These are phyloP conservation scores for Pythium dissimile DNA, from an alignment of 352 stramenopile genomes.

Conservation along the genomic window DNA sequence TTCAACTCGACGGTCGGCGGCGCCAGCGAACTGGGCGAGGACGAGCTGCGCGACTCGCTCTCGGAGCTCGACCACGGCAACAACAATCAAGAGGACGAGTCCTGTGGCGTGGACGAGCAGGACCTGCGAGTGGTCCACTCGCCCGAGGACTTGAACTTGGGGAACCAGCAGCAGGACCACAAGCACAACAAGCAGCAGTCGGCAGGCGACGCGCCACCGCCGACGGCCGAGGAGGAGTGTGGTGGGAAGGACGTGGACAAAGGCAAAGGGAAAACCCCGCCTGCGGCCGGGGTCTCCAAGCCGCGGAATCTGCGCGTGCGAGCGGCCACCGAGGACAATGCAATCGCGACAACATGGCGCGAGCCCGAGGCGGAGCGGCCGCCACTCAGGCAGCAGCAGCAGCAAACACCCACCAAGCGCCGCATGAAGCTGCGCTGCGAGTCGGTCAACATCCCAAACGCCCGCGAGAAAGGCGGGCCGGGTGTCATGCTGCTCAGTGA, in stretches of 20 bases:
- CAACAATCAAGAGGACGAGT: constrained; percentile 1
- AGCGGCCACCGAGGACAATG: constrained; percentile 21
- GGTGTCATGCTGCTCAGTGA: constrained; percentile 66
- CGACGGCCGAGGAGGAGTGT: too few relatives aligned
- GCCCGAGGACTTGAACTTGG: constrained; percentile 9
- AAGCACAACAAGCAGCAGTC: background rate
- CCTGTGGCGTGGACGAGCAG: constrained; percentile 3
- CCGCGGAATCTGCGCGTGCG: constrained; percentile 15
- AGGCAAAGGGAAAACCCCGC: too few relatives aligned
- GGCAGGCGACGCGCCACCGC: background rate
- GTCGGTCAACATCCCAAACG: constrained; percentile 23
- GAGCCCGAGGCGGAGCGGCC: constrained; percentile 15
- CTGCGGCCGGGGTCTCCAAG: too few relatives aligned
- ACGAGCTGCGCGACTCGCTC: constrained; percentile 13
- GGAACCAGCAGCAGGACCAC: background rate
- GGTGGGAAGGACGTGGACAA: too few relatives aligned
- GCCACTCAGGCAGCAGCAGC: background rate
- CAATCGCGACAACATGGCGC: constrained; percentile 17
- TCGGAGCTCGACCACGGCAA: constrained; percentile 11
- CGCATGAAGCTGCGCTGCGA: constrained; percentile 36
- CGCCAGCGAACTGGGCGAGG: too few relatives aligned
- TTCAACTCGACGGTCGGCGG: constrained; percentile 23
- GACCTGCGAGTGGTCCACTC: constrained; percentile 10
- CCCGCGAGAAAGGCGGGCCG: background rate
- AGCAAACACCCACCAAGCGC: constrained; percentile 4